These are phyloP conservation scores for Mucor mucedo DNA, from an alignment of 371 early-diverging fungal species.

Conservation along the genomic window DNA sequence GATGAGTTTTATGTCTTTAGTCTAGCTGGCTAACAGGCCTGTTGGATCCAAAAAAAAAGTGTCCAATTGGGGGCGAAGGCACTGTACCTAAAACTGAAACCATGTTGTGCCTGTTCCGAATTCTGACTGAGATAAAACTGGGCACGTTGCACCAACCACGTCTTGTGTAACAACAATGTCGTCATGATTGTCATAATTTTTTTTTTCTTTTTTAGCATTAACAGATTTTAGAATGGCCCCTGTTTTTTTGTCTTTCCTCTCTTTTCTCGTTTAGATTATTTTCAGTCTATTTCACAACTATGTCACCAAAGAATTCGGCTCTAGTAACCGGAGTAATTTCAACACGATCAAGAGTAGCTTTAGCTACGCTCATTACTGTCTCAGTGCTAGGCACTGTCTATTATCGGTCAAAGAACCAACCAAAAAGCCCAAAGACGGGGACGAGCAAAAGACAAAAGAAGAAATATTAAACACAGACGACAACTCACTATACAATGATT, in stretches of 20 bases:
- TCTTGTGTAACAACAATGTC: too few relatives aligned
- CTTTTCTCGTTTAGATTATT: not conserved
- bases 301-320: not conserved
- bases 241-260: not conserved
- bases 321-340: conserved; percentile 2
- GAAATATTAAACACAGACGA: not conserved
- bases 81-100: too few relatives aligned
- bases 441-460: not conserved
- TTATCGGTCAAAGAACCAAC: conserved; percentile 4
- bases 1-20: conserved; percentile 3
- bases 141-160: too few relatives aligned
- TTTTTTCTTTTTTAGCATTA: not conserved
- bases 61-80: too few relatives aligned
- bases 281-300: not conserved
- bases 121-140: too few relatives aligned
- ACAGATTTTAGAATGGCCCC: not conserved
- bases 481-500: conserved; percentile 19
- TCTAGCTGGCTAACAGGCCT: conserved; percentile 2
- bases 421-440: not conserved
- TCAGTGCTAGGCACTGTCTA: conserved; percentile 25
- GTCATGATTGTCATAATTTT: too few relatives aligned
- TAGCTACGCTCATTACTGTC: conserved; percentile 19
- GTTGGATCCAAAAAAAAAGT: not conserved
- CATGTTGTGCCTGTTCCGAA: too few relatives aligned
- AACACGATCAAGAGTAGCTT: conserved; percentile 16